Percentiles rank a stretch among this genome's conserved stretches.
Evolutionary conservation across 495 filamentous ascomycete species (phyloP).

Genomic region (Penicillium bialowiezense): DNA sequence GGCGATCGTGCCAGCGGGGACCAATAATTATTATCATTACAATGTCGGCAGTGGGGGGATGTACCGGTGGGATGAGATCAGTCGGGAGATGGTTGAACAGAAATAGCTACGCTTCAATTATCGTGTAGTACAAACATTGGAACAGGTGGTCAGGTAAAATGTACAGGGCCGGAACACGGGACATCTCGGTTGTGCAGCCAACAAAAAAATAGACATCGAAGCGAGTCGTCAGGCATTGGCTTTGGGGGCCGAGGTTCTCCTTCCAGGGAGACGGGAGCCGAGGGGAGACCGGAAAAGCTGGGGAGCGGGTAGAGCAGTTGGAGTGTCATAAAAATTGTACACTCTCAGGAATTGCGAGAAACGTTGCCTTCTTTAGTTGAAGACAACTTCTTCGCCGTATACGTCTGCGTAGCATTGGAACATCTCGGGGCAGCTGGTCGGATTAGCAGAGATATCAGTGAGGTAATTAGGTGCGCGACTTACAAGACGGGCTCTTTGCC

Average conservation of each 20-base stretch:
- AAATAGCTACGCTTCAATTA: background rate
- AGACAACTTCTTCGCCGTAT: constrained; percentile 35
- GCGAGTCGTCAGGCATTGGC: constrained; percentile 11
- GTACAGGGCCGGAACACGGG: constrained; percentile 6
- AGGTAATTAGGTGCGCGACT: constrained; percentile 10
- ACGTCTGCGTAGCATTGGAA: constrained; percentile 48
- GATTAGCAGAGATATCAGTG: constrained; percentile 8
- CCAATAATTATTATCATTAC: constrained; percentile 71
- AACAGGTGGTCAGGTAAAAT: background rate
- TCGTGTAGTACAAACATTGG: background rate
- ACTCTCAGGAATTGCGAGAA: background rate
- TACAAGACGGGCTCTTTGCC: constrained; percentile 50
- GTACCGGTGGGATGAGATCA: constrained; percentile 57
- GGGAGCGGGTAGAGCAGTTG: background rate
- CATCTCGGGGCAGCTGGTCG: constrained; percentile 42
- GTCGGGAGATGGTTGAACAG: constrained; percentile 49
- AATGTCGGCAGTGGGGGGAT: constrained; percentile 67
- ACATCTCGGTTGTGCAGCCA: constrained; percentile 3
- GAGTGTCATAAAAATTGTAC: background rate
- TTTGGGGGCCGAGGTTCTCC: background rate
- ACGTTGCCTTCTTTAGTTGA: background rate
- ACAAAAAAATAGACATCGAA: constrained; percentile 6
- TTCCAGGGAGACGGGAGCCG: background rate
- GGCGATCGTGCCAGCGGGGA: constrained; percentile 61
- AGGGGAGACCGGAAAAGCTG: background rate